Percentiles rank a stretch among this genome's conserved stretches.
Conservation (phyloP, 129 eudicot genomes). For the Chrysanthemum lavandulifolium region DNA sequence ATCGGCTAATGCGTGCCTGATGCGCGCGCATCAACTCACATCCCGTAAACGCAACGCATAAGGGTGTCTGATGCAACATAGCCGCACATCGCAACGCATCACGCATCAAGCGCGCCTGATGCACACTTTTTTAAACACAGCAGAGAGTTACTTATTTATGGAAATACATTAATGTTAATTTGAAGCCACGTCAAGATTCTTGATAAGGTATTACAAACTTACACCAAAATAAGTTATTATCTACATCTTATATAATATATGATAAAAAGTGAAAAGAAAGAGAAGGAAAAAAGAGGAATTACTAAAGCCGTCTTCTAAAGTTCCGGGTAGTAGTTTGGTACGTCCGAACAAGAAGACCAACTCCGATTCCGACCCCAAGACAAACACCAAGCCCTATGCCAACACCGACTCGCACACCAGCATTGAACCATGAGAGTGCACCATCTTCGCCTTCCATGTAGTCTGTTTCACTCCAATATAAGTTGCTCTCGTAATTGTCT, state of each 20-base stretch:
- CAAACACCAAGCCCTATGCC: conserved; percentile 92
- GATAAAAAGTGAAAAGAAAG: conserved; percentile 9
- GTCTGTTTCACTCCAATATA: conserved; percentile 66
- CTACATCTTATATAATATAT: conserved; percentile 10
- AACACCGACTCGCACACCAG: conserved; percentile 90
- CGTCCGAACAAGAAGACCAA: conserved; percentile 74
- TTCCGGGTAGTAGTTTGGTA: conserved; percentile 68
- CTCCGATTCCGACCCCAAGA: conserved; percentile 81
- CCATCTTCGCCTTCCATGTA: conserved; percentile 82
- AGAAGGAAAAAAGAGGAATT: conserved; percentile 27
- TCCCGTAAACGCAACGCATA: no score
- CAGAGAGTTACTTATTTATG: conserved; percentile 3
- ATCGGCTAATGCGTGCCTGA: no score
- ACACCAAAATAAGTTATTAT: neutral
- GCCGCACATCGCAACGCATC: no score
- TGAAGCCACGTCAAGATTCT: neutral
- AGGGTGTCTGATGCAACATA: no score
- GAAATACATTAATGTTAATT: neutral
- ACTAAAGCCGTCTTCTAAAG: conserved; percentile 63
- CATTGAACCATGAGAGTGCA: conserved; percentile 83
- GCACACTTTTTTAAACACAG: no score
- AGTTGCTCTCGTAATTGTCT: conserved; percentile 39
- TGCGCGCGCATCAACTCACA: no score
- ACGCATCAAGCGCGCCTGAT: no score
- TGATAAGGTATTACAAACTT: neutral